Evolutionary conservation across 2,329 filamentous ascomycete species (phyloP).

Genomic region (Claviceps arundinis): DNA sequence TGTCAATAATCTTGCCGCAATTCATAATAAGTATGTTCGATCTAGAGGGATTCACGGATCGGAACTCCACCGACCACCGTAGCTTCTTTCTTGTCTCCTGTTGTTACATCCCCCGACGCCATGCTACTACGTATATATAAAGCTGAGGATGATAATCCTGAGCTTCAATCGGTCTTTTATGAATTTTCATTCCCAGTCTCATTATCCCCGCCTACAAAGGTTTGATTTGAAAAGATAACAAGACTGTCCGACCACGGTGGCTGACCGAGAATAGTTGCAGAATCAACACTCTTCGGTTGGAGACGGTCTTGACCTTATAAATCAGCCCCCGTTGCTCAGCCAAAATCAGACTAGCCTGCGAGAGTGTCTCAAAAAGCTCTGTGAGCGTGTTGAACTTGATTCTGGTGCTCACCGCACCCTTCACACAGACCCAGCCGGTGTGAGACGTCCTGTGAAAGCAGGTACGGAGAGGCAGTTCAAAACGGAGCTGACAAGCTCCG

Average conservation of each 20-base stretch:
- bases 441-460: constrained; percentile 9
- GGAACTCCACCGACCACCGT: neutral
- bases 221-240: neutral
- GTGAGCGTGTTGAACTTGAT: neutral
- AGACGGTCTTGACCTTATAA: neutral
- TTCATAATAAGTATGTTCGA: neutral
- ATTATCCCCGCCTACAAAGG: no score
- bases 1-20: neutral
- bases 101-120: neutral
- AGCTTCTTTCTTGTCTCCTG: neutral
- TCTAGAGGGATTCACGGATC: neutral
- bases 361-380: neutral
- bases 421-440: neutral
- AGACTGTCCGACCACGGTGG: neutral
- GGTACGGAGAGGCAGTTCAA: constrained; percentile 8
- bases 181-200: no score
- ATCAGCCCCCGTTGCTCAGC: neutral
- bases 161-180: no score
- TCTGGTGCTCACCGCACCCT: constrained; percentile 1
- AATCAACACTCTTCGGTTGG: neutral
- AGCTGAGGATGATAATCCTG: no score
- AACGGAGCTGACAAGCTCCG: constrained; percentile 10
- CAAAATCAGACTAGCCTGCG: neutral
- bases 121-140: neutral
- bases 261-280: neutral